phyloP scores from a whole-genome alignment of 176 grass and related monocot genomes.

The Carex kokanica region DNA sequence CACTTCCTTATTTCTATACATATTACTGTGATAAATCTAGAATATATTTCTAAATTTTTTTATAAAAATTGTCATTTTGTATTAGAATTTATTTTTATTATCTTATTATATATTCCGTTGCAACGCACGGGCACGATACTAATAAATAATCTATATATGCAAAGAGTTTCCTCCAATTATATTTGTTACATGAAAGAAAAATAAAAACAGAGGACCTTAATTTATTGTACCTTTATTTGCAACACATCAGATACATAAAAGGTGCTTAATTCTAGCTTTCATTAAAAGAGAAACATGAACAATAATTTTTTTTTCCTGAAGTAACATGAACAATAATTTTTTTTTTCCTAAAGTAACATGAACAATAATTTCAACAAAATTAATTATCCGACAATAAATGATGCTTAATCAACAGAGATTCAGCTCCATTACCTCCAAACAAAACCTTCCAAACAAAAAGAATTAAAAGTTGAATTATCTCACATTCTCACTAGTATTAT shows the following conservation, averaged over 20 bases:
- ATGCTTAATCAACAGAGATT: slow-evolving; percentile 8
- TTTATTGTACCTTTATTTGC: not conserved
- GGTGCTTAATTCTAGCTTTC: not conserved
- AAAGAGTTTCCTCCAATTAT: not conserved
- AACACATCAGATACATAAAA: not conserved
- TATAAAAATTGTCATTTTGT: too few relatives aligned
- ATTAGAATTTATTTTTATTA: too few relatives aligned
- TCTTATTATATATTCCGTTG: too few relatives aligned
- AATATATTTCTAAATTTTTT: too few relatives aligned
- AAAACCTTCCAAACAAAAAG: slow-evolving; percentile 10
- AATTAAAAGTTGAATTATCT: not conserved
- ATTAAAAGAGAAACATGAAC: not conserved
- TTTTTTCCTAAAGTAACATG: not conserved
- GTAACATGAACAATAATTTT: not conserved
- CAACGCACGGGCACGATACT: too few relatives aligned
- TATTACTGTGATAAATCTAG: too few relatives aligned
- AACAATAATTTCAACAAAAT: not conserved
- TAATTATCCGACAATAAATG: not conserved
- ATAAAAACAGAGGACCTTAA: not conserved
- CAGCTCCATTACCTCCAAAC: slow-evolving; percentile 5
- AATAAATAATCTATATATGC: not conserved
- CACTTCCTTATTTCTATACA: too few relatives aligned
- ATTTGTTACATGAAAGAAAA: not conserved
- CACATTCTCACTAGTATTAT: not conserved
- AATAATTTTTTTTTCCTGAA: not conserved